Evolutionary conservation across 371 early-diverging fungal genomes (phyloP).

Genomic region (Gilbertella persicaria): DNA sequence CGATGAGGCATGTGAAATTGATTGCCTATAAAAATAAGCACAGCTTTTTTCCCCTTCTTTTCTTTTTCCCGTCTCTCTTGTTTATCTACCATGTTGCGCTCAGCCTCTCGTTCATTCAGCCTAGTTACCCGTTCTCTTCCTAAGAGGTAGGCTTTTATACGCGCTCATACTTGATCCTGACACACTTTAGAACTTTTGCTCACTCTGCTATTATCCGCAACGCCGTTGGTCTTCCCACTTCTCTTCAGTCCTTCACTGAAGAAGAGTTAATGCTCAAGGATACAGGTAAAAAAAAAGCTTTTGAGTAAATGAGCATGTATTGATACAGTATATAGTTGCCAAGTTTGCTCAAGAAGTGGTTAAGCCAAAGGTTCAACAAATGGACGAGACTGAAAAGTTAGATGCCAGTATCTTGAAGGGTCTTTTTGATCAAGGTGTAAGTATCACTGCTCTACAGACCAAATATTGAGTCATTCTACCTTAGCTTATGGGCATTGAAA

Average conservation of each 20-base stretch:
- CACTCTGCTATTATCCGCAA: constrained; percentile 47
- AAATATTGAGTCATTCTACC: neutral
- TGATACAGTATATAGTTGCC: constrained; percentile 54
- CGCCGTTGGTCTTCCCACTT: constrained; percentile 40
- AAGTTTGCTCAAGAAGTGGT: constrained; percentile 86
- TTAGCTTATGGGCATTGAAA: constrained; percentile 96
- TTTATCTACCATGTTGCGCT: constrained; percentile 26
- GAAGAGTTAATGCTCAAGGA: constrained; percentile 83
- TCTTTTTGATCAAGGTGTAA: constrained; percentile 87
- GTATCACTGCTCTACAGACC: constrained; percentile 21
- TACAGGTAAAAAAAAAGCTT: constrained; percentile 70
- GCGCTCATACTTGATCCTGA: neutral
- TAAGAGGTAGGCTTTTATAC: constrained; percentile 18
- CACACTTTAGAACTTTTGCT: constrained; percentile 41
- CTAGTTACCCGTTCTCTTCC: constrained; percentile 21
- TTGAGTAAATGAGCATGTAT: neutral
- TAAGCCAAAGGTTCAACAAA: constrained; percentile 84
- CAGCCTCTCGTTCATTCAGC: constrained; percentile 20
- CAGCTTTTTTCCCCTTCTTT: too few relatives aligned
- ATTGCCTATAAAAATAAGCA: too few relatives aligned
- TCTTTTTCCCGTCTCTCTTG: too few relatives aligned
- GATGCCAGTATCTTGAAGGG: constrained; percentile 83
- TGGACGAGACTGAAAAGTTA: constrained; percentile 92
- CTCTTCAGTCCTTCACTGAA: constrained; percentile 78
- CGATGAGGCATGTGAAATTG: too few relatives aligned